phyloP scores from a whole-genome alignment of 768 basidiomycete genomes.

The Xerocomellus chrysenteron region DNA sequence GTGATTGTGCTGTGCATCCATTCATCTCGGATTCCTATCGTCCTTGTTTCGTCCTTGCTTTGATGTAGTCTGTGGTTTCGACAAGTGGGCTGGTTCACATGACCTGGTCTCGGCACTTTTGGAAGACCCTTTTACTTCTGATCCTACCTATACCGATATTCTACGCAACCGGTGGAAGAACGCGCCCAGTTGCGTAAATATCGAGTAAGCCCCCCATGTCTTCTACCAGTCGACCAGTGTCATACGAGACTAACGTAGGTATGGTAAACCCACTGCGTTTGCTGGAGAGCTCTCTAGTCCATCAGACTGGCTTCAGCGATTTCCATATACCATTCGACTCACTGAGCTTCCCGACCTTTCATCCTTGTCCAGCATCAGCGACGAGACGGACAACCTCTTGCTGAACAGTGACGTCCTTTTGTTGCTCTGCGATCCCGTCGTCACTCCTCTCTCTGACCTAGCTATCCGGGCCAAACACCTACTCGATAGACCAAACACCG shows the following conservation, averaged over 20 bases:
- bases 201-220: constrained; percentile 24
- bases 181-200: constrained; percentile 21
- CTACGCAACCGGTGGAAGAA: constrained; percentile 53
- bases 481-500: constrained; percentile 38
- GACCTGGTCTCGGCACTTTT: constrained; percentile 70
- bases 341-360: constrained; percentile 36
- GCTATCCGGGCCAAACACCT: constrained; percentile 24
- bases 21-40: constrained; percentile 1
- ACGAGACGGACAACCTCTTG: constrained; percentile 18
- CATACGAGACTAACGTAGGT: constrained; percentile 10
- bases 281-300: constrained; percentile 38
- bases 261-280: constrained; percentile 23
- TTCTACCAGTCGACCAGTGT: not conserved
- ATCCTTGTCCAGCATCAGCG: constrained; percentile 15
- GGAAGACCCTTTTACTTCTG: constrained; percentile 66
- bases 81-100: constrained; percentile 50
- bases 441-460: constrained; percentile 46
- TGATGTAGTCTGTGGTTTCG: constrained; percentile 55
- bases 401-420: constrained; percentile 60
- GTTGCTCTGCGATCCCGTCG: constrained; percentile 60
- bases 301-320: constrained; percentile 58
- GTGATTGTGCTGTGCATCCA: not conserved
- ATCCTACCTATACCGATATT: constrained; percentile 39
- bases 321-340: constrained; percentile 49
- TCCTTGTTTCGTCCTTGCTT: not conserved